Conservation (phyloP, 257 asterid genomes). For the Forsythia viridissima region DNA sequence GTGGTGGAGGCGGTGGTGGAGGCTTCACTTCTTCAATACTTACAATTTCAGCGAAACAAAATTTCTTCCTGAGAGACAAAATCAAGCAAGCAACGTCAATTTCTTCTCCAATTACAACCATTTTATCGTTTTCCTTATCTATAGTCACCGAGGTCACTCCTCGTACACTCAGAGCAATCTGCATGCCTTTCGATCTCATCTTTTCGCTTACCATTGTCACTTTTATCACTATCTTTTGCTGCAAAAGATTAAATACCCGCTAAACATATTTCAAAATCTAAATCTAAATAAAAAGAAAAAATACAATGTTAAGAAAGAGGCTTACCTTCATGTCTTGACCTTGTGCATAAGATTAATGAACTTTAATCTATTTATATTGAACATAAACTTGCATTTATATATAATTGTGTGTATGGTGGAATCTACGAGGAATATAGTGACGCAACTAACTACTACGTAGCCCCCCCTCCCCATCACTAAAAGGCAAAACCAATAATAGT, state of each 20-base stretch:
- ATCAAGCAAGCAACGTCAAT: slow-evolving; percentile 38
- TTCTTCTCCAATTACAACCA: slow-evolving; percentile 43
- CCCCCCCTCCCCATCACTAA: not conserved
- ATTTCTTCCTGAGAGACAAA: slow-evolving; percentile 33
- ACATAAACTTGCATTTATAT: not conserved
- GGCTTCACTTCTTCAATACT: slow-evolving; percentile 17
- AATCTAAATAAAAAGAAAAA: too few species aligned
- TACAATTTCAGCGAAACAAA: slow-evolving; percentile 26
- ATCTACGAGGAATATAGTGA: not conserved
- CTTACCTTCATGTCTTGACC: not conserved
- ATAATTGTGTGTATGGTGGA: not conserved
- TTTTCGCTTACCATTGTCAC: not conserved
- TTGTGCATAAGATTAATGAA: not conserved
- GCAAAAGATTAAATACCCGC: not conserved
- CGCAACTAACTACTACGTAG: not conserved
- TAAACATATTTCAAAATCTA: too few species aligned
- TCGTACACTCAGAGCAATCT: not conserved
- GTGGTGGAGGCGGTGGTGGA: not conserved
- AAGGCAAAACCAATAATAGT: not conserved
- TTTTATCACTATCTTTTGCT: not conserved
- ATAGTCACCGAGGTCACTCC: not conserved
- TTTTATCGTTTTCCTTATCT: slow-evolving; percentile 15
- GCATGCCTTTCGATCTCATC: not conserved
- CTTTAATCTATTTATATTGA: not conserved
- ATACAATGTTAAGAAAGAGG: not conserved